Base-by-base conservation (phyloP, 179 eudicot genomes). In the Gypsophila paniculata region DNA sequence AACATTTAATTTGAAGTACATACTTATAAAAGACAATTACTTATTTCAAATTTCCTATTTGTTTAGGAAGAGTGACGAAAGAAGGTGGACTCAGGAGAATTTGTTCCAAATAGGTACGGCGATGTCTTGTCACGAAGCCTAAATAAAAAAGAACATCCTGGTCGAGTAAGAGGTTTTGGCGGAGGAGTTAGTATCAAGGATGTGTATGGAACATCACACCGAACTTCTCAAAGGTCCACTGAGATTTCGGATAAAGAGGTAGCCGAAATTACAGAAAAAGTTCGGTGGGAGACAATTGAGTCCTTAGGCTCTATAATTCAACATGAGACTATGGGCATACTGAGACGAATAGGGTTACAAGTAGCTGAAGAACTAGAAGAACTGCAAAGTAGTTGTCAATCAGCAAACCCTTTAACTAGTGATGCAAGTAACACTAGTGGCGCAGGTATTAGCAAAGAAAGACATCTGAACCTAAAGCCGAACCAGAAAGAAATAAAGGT, bases 101-200 rank as follows among this genome's bases (percentile, higher is more conserved):
- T 63, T 63, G 1, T 6, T 2, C 11, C 46, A 9, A 42, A 42
- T 42, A 42, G 46, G 46, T 9, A 42, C 46, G 46, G 6, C 11
- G 46, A 42, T 6, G 46, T 42, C 46, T 42, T 42, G 46, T 42
- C 46, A 42, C 46, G 8, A 38, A 63, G 51, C 51, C 68, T 63
- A 39, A 15, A 34, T 18, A 63, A 63, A 46, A n/a, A n/a, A 46
- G 13, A 63, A 38, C 51, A 63, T 8, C 26, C 51, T 0, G 68
- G 68, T 38, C 51, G 68, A n/a, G 68, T 63, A 17, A 63, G 68
- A 38, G 68, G 49, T 4, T 63, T 38, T 18, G 4, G 51, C n/a
- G 51, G 19, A 38, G 68, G 68, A 63, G 49, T 63, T 19, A 63
- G 49, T 63, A 63, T 63, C 14, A 63, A 36, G 15, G 68, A 63